phyloP scores from a whole-genome alignment of 768 basidiomycete genomes.

The Collybiopsis confluens region DNA sequence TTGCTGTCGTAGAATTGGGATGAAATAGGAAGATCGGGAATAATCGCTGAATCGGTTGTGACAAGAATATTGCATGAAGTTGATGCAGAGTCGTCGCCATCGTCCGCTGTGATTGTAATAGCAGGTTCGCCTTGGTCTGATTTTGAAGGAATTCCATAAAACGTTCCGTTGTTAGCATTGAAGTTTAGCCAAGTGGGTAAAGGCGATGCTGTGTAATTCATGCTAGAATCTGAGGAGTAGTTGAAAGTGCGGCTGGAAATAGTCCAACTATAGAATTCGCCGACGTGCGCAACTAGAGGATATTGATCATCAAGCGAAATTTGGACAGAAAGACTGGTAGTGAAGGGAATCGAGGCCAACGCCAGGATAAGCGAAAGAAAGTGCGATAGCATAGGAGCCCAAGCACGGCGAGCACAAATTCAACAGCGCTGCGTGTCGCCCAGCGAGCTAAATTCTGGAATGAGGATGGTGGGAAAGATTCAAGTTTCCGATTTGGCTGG shows the following conservation, averaged over 20 bases:
- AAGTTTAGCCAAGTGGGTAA: conserved; percentile 81
- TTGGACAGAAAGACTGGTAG: conserved; percentile 46
- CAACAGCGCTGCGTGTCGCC: conserved; percentile 35
- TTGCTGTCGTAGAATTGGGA: conserved; percentile 60
- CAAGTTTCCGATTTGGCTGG: neutral
- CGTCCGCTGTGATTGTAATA: conserved; percentile 63
- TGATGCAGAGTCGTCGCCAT: conserved; percentile 44
- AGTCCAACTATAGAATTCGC: conserved; percentile 63
- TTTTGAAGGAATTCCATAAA: conserved; percentile 64
- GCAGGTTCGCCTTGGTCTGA: conserved; percentile 58
- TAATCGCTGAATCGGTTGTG: conserved; percentile 49
- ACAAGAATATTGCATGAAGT: conserved; percentile 56
- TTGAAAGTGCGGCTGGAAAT: conserved; percentile 65
- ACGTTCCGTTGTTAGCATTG: conserved; percentile 51
- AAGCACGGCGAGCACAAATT: conserved; percentile 9
- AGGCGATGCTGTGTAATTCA: conserved; percentile 44
- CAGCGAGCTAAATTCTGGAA: conserved; percentile 43
- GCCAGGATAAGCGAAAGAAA: conserved; percentile 51
- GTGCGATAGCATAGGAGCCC: conserved; percentile 44
- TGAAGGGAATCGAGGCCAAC: conserved; percentile 30
- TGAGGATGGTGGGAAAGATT: neutral
- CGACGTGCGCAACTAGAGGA: conserved; percentile 72
- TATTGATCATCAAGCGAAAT: conserved; percentile 69
- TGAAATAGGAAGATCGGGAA: conserved; percentile 45
- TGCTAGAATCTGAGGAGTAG: conserved; percentile 35